Base-by-base conservation (phyloP, 2,329 filamentous ascomycete species). In the Ambrosiella xylebori region DNA sequence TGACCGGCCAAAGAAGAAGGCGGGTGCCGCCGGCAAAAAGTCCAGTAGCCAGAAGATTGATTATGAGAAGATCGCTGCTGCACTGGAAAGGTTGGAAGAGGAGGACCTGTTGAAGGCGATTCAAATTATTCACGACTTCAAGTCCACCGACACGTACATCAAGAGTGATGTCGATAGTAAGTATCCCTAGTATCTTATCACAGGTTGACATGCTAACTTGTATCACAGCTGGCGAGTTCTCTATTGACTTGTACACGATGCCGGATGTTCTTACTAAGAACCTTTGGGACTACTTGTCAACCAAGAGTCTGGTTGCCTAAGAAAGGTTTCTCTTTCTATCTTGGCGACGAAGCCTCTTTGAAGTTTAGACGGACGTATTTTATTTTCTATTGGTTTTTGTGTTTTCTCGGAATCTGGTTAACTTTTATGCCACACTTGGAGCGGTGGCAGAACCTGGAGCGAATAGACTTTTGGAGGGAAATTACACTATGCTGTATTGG, bases 111-210 rank as follows among this genome's bases (percentile, higher is more conserved):
- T 98, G 61, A 87, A 93, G 64, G 88, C 97, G 27, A 94, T 98
- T 61, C 91, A 97, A 73, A 85, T 98, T 80, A 91, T 98, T 62
- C 93, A 97, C 70, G 93, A 98, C 72, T 88, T 96, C 73, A 97
- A 97, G 76, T 84, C 81, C 1, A 81, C 88, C 5, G 89, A 95
- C 63, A 96, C 91, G 1, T 97, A 95, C 72, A 95, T 91, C 54
- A 90, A 95, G 74, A 97, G 96, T 65, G 94, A 98, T 70, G 81
- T 96, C 59, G 93, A 98, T 66, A 86, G 88, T 95, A 74, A 73
- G 85, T 78, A 13, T 41, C 8, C 15, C 57, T 15, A 9, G 38
- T 19, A 58, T 57, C 59, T 45, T 55, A 57, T 39, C 36, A 7
- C 50, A 15, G 54, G 55, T 60, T 51, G 54, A 52, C 51, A 38